Evolutionary conservation across 768 basidiomycete species (phyloP).

Genomic region (Candolleomyces aberdarensis): DNA sequence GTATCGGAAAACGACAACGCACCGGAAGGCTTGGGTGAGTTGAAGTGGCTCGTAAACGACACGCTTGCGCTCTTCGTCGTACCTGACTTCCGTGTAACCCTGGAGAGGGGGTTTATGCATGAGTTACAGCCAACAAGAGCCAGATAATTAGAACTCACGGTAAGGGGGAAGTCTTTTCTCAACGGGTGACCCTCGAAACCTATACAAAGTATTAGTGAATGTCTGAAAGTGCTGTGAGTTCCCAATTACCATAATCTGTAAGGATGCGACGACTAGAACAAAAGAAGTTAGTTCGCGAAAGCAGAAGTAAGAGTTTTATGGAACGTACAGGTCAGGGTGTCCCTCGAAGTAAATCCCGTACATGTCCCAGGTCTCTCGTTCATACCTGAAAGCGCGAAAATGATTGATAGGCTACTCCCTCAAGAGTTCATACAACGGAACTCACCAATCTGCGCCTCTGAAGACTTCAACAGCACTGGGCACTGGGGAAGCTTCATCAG

Average conservation of each 20-base stretch:
- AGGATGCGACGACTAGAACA: conserved; percentile 81
- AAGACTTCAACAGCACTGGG: conserved; percentile 80
- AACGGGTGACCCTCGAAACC: conserved; percentile 97
- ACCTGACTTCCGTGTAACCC: conserved; percentile 99
- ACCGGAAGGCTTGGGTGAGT: conserved; percentile 98
- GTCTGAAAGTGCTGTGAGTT: background rate
- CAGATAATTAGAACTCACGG: conserved; percentile 47
- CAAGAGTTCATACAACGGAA: background rate
- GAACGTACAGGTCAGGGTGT: conserved; percentile 90
- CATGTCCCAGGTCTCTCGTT: conserved; percentile 97
- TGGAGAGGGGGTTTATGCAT: conserved; percentile 26
- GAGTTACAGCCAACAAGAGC: background rate
- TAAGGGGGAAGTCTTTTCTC: conserved; percentile 97
- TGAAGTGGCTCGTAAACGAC: conserved; percentile 98
- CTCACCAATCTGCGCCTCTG: conserved; percentile 91
- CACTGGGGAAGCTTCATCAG: conserved; percentile 87
- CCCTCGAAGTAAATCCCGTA: conserved; percentile 95
- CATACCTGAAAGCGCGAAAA: conserved; percentile 59
- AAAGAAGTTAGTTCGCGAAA: conserved; percentile 13
- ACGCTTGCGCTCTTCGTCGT: conserved; percentile 96
- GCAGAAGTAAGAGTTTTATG: background rate
- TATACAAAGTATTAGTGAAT: conserved; percentile 25
- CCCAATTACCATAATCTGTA: conserved; percentile 87
- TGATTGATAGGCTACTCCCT: background rate
- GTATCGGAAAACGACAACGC: conserved; percentile 14